phyloP scores from a whole-genome alignment of 805 yeast genomes.

The Millerozyma miso region DNA sequence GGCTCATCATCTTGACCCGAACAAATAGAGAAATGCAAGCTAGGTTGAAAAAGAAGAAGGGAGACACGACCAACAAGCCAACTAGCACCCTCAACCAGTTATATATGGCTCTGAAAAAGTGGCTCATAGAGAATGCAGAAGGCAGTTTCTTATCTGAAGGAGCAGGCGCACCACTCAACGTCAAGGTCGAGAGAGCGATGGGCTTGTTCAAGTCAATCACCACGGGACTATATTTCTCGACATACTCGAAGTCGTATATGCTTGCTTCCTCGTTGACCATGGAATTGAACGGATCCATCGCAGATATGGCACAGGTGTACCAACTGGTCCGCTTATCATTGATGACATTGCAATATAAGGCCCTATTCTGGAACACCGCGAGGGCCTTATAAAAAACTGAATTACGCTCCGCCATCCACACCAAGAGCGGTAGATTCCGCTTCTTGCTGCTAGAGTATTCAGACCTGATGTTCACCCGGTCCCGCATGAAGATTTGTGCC shows the following conservation, averaged over 20 bases:
- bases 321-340: slow-evolving; percentile 80
- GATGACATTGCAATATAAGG: slow-evolving; percentile 70
- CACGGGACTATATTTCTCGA: slow-evolving; percentile 52
- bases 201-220: slow-evolving; percentile 50
- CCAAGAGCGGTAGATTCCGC: slow-evolving; percentile 48
- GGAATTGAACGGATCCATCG: slow-evolving; percentile 57
- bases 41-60: slow-evolving; percentile 61
- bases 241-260: slow-evolving; percentile 39
- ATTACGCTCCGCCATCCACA: slow-evolving; percentile 59
- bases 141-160: slow-evolving; percentile 6
- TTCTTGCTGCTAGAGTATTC: slow-evolving; percentile 3
- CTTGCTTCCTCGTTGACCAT: slow-evolving; percentile 37
- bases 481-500: slow-evolving; percentile 64
- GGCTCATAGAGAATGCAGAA: slow-evolving; percentile 3
- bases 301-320: slow-evolving; percentile 75
- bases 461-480: slow-evolving; percentile 9
- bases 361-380: slow-evolving; percentile 44
- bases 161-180: slow-evolving; percentile 1
- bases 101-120: slow-evolving; percentile 34
- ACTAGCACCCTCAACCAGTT: slow-evolving; percentile 47
- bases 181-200: slow-evolving; percentile 14
- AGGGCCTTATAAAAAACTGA: slow-evolving; percentile 61
- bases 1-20: slow-evolving; percentile 23
- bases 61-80: slow-evolving; percentile 50
- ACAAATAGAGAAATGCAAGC: slow-evolving; percentile 39